Base-by-base conservation (phyloP, 2,329 filamentous ascomycete species). In the Mollisiaceae sp. region DNA sequence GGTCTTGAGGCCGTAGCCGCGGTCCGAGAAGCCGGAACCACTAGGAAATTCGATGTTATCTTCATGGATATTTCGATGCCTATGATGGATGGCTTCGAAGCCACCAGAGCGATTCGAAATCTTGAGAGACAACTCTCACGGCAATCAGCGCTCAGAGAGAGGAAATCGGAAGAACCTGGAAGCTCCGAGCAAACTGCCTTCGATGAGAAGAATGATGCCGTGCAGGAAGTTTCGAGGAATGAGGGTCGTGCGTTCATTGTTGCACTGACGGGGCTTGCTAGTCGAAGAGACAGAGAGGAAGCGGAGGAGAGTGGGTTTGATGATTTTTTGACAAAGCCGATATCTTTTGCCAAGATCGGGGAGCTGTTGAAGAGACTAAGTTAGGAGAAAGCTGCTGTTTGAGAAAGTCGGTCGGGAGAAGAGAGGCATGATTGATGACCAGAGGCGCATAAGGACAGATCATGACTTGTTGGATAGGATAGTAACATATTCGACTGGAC, bases 41-140 rank as follows among this genome's bases (percentile, higher is more conserved):
- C 68, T 64, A 68, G 74, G 15, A 60, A 70, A 24, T 79, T 78
- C 50, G 78, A 79, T 36, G 75, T 82, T 27, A 77, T 84, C 6
- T 77, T 85, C 36, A 85, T 85, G 81, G 84, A 86, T 65, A 79
- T 85, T 8, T 80, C 80, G 60, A 86, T 86, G 84, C 84, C 84
- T 0, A 77, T 84, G 11, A 82, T 86, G 77, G 79, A 86, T 66
- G 82, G 82, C 0, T 73, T 83, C n/a, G 79, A 81, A 57, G 77
- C 81, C 0, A 85, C 83, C 35, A 76, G 78, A 2, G 74, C 75
- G 45, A 85, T 86, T 27, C 78, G 83, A 4, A 77, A 78, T 6
- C 76, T 81, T 22, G 83, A 85, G 69, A 85, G 32, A 22, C 27
- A 38, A 45, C 9, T 50, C 24, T 22, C 2, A 8, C 45, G 45